Conservation (phyloP, 2,329 filamentous ascomycete genomes). For the Neurospora sp. region DNA sequence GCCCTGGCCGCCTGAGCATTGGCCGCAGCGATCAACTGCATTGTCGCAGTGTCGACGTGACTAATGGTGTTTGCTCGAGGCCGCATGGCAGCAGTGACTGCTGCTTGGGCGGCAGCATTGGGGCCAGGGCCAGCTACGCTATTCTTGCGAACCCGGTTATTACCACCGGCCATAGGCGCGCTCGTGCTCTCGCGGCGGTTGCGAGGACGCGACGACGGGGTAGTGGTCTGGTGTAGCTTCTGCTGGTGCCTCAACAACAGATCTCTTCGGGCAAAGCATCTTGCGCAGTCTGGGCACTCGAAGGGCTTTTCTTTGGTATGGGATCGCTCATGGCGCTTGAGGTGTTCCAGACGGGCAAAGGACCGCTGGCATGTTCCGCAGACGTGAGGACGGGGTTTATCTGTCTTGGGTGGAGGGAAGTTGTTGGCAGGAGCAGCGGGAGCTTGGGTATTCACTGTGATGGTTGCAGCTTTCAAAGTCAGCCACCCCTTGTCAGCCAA, state of each 20-base stretch:
- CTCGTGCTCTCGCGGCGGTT: constrained; percentile 86
- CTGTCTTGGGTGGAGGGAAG: constrained; percentile 83
- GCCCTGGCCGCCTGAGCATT: constrained; percentile 41
- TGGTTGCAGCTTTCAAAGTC: constrained; percentile 32
- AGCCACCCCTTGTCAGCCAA: constrained; percentile 9
- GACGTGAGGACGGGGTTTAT: constrained; percentile 92
- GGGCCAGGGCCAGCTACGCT: constrained; percentile 66
- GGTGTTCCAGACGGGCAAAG: constrained; percentile 88
- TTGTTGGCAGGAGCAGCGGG: constrained; percentile 20
- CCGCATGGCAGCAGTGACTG: constrained; percentile 53
- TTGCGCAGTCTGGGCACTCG: constrained; percentile 85
- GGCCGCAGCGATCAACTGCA: constrained; percentile 60
- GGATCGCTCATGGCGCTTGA: constrained; percentile 96
- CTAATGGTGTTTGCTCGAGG: constrained; percentile 94
- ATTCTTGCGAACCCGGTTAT: constrained; percentile 80
- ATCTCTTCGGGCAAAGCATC: constrained; percentile 92
- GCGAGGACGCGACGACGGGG: constrained; percentile 75
- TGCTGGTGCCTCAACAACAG: constrained; percentile 91
- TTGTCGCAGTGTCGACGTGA: constrained; percentile 69
- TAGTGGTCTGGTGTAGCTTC: constrained; percentile 91
- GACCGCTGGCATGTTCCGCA: constrained; percentile 85
- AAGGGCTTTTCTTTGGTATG: constrained; percentile 99
- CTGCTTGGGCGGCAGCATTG: constrained; percentile 32
- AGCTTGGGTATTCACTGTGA: constrained; percentile 39
- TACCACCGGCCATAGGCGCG: constrained; percentile 48